phyloP scores from a whole-genome alignment of 2,329 filamentous ascomycete species.

The Pseudocercospora crystallina region DNA sequence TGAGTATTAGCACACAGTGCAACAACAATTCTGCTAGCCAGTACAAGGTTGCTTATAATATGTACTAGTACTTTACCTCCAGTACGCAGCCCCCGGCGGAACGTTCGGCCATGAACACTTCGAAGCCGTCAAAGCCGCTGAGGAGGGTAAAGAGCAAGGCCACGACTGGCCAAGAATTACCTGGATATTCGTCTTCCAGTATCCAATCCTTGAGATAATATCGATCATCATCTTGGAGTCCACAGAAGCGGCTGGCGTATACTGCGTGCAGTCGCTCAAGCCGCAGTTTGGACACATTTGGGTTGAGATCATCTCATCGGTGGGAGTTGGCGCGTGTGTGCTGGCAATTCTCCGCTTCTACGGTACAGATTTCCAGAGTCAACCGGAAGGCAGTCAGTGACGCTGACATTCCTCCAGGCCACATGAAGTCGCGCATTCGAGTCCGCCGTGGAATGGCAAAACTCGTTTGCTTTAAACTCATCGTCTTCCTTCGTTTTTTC shows the following conservation, averaged over 20 bases:
- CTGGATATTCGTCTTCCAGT: conserved; percentile 34
- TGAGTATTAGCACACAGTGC: no score
- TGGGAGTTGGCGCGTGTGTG: conserved; percentile 26
- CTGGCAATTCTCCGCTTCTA: conserved; percentile 29
- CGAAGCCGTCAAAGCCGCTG: conserved; percentile 20
- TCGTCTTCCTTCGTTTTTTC: conserved; percentile 31
- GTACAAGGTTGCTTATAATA: no score
- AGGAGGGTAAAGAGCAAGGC: conserved; percentile 16
- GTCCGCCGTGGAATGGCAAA: conserved; percentile 26
- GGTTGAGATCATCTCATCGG: conserved; percentile 20
- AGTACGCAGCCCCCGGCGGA: conserved; percentile 27
- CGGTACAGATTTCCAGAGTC: background rate
- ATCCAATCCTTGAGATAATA: conserved; percentile 26
- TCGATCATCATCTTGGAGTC: conserved; percentile 25
- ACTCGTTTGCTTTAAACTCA: conserved; percentile 32
- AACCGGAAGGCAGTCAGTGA: no score
- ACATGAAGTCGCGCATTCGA: conserved; percentile 24
- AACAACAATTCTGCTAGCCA: no score
- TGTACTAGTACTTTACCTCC: conserved; percentile 23
- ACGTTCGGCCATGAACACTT: conserved; percentile 25
- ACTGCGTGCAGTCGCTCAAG: conserved; percentile 26
- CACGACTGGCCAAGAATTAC: conserved; percentile 23
- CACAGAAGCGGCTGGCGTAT: conserved; percentile 25
- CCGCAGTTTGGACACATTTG: conserved; percentile 27
- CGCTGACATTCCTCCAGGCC: background rate